Conservation (phyloP, 2,329 filamentous ascomycete genomes). For the Penicillium italicum region DNA sequence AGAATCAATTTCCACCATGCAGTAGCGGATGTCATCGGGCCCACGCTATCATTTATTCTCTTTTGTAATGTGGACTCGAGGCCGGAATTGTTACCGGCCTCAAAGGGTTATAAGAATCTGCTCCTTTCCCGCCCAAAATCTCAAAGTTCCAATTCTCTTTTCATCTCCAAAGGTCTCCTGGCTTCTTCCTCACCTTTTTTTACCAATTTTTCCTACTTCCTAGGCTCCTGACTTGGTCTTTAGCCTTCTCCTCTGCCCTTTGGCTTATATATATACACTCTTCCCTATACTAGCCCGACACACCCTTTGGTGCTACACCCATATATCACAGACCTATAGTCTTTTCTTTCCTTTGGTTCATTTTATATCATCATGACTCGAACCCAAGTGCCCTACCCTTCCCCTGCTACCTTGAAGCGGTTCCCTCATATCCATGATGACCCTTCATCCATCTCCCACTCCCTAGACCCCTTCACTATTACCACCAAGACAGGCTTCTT, state of each 20-base stretch:
- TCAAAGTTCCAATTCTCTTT: conserved; percentile 17
- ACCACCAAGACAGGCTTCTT: conserved; percentile 47
- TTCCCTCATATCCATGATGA: conserved; percentile 47
- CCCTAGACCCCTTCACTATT: conserved; percentile 48
- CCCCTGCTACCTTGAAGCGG: conserved; percentile 34
- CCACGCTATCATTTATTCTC: conserved; percentile 28
- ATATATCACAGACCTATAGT: not conserved
- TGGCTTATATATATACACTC: conserved; percentile 1
- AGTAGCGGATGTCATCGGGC: conserved; percentile 19
- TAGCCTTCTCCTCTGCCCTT: conserved; percentile 5
- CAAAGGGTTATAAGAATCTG: conserved; percentile 42
- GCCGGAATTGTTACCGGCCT: conserved; percentile 49
- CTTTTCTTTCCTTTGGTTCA: not conserved
- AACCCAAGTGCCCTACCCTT: conserved; percentile 30
- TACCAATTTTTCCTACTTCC: conserved; percentile 9
- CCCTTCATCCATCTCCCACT: conserved; percentile 39
- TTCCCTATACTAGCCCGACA: not conserved
- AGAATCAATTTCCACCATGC: conserved; percentile 7
- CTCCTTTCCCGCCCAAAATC: conserved; percentile 30
- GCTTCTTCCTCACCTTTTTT: conserved; percentile 13
- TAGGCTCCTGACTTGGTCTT: conserved; percentile 18
- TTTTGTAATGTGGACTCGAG: conserved; percentile 41
- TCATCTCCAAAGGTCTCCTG: conserved; percentile 11
- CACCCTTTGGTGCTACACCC: not conserved
- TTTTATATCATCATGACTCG: conserved; percentile 34